phyloP scores from a whole-genome alignment of 139 green algal genomes.

The Bryopsis sp. region DNA sequence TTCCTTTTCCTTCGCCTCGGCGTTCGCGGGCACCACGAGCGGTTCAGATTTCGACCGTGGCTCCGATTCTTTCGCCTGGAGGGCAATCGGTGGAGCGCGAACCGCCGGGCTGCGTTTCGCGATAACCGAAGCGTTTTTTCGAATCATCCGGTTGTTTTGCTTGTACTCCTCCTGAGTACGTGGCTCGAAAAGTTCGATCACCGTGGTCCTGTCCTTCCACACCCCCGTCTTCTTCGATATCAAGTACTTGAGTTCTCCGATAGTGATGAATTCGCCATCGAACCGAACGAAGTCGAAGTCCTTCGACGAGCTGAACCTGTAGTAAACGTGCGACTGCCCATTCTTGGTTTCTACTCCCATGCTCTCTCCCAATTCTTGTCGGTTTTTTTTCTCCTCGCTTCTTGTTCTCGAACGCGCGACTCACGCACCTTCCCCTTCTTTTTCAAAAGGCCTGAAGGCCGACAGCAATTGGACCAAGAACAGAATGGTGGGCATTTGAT shows the following conservation, averaged over 20 bases:
- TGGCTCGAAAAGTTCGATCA: conserved; percentile 19
- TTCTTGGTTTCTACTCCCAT: no score
- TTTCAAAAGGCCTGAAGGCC: no score
- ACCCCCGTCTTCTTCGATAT: conserved; percentile 24
- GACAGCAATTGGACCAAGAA: no score
- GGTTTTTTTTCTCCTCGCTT: no score
- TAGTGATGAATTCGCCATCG: conserved; percentile 25
- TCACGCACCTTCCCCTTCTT: no score
- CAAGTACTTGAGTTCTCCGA: conserved; percentile 28
- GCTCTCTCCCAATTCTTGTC: no score
- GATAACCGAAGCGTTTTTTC: conserved; percentile 22
- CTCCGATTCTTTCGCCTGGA: no score
- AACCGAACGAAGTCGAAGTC: conserved; percentile 28
- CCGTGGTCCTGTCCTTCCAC: conserved; percentile 4
- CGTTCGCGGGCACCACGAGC: background rate
- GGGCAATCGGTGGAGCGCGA: background rate
- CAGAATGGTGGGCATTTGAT: no score
- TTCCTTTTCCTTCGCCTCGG: background rate
- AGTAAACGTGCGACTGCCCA: conserved; percentile 16
- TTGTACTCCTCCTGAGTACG: conserved; percentile 22
- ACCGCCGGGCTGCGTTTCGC: conserved; percentile 19
- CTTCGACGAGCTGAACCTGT: conserved; percentile 20
- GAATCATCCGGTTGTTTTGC: conserved; percentile 18
- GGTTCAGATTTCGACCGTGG: background rate
- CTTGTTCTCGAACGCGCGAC: no score